Base-by-base conservation (phyloP, 495 filamentous ascomycete genomes). In the Staphylotrichum longicolle region DNA sequence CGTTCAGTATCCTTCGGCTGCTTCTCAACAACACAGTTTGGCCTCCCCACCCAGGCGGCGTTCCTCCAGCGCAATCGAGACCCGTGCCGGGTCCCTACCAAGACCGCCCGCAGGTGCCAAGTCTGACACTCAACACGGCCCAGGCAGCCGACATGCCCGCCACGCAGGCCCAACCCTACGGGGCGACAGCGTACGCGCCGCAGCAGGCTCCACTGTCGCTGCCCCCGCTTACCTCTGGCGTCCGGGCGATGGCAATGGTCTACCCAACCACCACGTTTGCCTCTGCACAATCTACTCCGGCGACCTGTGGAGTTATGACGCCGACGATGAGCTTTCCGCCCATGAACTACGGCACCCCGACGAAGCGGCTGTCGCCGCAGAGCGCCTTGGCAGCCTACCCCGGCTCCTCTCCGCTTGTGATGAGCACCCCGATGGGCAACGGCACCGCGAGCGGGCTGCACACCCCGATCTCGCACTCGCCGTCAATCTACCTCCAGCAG, bases 401-500 rank as follows among this genome's bases (percentile, higher is more conserved):
- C 32, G 71, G 69, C 0, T 83, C 82, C 4, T 84, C 82, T 0
- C 81, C 82, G 2, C 72, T 83, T 52, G 72, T 74, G 73, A 77
- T 56, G 73, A 44, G 40, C 12, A 65, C 64, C 5, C 60, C 68
- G 0, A 57, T 67, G n/a, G 61, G 65, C 44, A 49, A 39, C 8
- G 66, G 67, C 11, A 46, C 41, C 39, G 41, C 68, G 3, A 72
- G 66, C 56, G 74, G 79, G 20, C 78, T 75, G 63, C 87, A 83
- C 63, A 82, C 82, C 12, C 80, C 80, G 1, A 77, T 80, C 49
- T 79, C 82, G 0, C 73, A 83, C 75, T 71, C 86, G 75, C 75
- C 84, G 34, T 80, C 83, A 48, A 64, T 84, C 61, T 85, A 85
- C 63, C 77, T 85, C 12, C 82, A 85, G 62, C 85, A 87, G 65